These are phyloP conservation scores for Linnemannia hyalina DNA, from an alignment of 192 early-diverging fungal species.

Conservation along the genomic window DNA sequence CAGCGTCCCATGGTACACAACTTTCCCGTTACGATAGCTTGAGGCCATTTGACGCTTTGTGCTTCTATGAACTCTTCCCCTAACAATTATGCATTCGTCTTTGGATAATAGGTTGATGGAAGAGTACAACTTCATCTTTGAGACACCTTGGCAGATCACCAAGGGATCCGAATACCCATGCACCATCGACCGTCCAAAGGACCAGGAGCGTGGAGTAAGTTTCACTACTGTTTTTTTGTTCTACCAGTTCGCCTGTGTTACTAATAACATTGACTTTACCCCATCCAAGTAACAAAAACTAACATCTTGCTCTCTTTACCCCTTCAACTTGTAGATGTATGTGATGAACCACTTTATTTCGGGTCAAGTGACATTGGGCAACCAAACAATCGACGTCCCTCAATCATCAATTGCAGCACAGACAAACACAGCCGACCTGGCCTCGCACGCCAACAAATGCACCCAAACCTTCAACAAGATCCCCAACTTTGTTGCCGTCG, in stretches of 20 bases:
- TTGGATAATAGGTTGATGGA: constrained; percentile 62
- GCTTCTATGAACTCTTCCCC: not conserved
- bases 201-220: constrained; percentile 33
- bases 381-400: constrained; percentile 62
- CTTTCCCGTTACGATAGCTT: not conserved
- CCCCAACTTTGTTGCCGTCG: constrained; percentile 80
- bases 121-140: constrained; percentile 77
- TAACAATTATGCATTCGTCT: not conserved
- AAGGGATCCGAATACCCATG: constrained; percentile 68
- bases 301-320: not conserved
- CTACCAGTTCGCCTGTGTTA: not conserved
- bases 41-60: not conserved
- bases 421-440: constrained; percentile 70
- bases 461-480: constrained; percentile 57
- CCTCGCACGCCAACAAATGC: constrained; percentile 70
- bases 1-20: constrained; percentile 71
- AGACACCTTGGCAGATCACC: constrained; percentile 75
- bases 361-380: constrained; percentile 46
- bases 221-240: no score
- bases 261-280: not conserved
- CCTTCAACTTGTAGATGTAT: constrained; percentile 65
- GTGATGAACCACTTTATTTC: constrained; percentile 85
- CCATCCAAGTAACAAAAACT: constrained; percentile 1
- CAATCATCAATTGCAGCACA: constrained; percentile 60
- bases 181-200: constrained; percentile 66